Evolutionary conservation across 192 early-diverging fungal species (phyloP).

Genomic region (Coemansia sp.): DNA sequence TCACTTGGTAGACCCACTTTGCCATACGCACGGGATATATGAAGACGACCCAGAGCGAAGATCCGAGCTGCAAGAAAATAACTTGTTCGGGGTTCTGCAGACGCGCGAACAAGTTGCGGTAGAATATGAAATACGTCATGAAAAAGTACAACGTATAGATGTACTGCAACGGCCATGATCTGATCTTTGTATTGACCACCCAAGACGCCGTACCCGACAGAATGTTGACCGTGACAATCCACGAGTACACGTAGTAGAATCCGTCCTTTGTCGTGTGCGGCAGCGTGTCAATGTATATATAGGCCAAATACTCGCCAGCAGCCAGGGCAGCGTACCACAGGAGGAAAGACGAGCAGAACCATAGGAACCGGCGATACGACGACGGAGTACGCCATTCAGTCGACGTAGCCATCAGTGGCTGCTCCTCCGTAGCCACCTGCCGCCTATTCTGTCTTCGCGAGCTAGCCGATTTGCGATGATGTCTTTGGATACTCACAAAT

Average conservation of each 20-base stretch:
- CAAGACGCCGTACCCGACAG: constrained; percentile 67
- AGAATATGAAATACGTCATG: constrained; percentile 83
- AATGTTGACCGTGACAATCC: constrained; percentile 72
- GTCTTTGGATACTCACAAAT: constrained; percentile 60
- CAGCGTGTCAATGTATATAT: constrained; percentile 60
- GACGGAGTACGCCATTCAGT: constrained; percentile 65
- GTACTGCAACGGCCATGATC: constrained; percentile 69
- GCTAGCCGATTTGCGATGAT: constrained; percentile 26
- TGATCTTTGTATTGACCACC: constrained; percentile 64
- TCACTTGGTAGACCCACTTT: constrained; percentile 51
- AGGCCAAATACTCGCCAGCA: constrained; percentile 71
- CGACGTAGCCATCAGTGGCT: constrained; percentile 61
- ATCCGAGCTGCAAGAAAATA: constrained; percentile 66
- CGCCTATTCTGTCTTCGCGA: constrained; percentile 41
- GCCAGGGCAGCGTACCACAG: constrained; percentile 68
- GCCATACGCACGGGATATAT: constrained; percentile 78
- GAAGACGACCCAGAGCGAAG: constrained; percentile 74
- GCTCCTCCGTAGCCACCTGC: constrained; percentile 30
- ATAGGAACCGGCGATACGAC: constrained; percentile 74
- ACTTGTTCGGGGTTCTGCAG: constrained; percentile 71
- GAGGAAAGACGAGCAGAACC: constrained; percentile 74
- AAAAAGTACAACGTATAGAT: constrained; percentile 78
- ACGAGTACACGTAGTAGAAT: constrained; percentile 73
- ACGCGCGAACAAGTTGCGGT: constrained; percentile 75
- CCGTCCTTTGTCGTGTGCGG: constrained; percentile 65